These are phyloP conservation scores for Apiotrichum akiyoshidainum DNA, from an alignment of 1,284 basidiomycete species.

Conservation along the genomic window DNA sequence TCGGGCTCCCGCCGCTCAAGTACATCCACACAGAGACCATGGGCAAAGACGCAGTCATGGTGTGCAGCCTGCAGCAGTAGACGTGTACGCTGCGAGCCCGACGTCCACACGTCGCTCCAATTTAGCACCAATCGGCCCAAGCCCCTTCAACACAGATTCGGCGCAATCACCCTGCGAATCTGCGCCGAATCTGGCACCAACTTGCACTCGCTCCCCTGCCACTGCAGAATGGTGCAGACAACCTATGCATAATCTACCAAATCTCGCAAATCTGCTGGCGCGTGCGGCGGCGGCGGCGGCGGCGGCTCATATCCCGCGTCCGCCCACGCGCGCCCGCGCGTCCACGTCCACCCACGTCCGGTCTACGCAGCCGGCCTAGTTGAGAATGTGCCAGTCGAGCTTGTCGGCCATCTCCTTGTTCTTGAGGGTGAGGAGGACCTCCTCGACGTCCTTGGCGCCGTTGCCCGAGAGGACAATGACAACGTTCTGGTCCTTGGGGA, in stretches of 20 bases:
- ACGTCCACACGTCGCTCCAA: too few relatives aligned
- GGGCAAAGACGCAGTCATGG: conserved; percentile 50
- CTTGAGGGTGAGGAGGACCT: conserved; percentile 47
- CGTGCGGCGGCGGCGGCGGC: too few relatives aligned
- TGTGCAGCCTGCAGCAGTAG: conserved; percentile 19
- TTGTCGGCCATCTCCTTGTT: conserved; percentile 74
- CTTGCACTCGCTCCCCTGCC: neutral
- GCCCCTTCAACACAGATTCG: too few relatives aligned
- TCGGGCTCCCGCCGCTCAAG: conserved; percentile 33
- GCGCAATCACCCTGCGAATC: too few relatives aligned
- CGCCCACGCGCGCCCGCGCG: too few relatives aligned
- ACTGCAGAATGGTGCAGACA: neutral
- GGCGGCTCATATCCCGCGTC: too few relatives aligned
- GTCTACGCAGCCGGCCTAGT: conserved; percentile 17
- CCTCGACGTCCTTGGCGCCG: conserved; percentile 48
- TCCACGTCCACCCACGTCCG: too few relatives aligned
- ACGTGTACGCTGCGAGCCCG: neutral
- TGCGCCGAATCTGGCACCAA: too few relatives aligned
- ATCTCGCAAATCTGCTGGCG: too few relatives aligned
- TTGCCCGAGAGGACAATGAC: conserved; percentile 61
- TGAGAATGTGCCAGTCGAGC: conserved; percentile 73
- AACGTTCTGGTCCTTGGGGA: conserved; percentile 80
- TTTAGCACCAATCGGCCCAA: too few relatives aligned
- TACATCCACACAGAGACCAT: conserved; percentile 42
- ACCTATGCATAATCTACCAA: conserved; percentile 2